Conservation (phyloP, 148 eudicot genomes). For the Nyssa sinensis region DNA sequence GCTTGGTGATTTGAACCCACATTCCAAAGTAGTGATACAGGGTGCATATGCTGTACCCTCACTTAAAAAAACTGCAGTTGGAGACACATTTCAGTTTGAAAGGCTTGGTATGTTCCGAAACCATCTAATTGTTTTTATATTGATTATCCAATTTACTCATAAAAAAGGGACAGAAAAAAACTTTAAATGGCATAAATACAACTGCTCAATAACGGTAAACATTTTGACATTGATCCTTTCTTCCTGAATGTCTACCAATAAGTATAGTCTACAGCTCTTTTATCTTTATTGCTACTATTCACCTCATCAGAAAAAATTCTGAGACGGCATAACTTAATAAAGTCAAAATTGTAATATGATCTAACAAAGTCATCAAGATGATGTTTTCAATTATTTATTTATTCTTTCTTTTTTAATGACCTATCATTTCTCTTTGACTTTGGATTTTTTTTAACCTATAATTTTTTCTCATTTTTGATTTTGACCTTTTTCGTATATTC, state of each 20-base stretch:
- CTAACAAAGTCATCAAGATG: not conserved
- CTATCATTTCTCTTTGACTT: too few species aligned
- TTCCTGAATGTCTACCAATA: not conserved
- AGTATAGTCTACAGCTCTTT: not conserved
- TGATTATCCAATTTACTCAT: not conserved
- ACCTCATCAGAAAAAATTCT: too few species aligned
- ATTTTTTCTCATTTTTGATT: too few species aligned
- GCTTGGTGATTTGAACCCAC: constrained; percentile 80
- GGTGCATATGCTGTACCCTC: constrained; percentile 72
- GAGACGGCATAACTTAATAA: too few species aligned
- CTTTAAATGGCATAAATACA: not conserved
- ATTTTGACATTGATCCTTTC: too few species aligned
- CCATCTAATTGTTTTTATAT: constrained; percentile 2
- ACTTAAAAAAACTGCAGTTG: constrained; percentile 51
- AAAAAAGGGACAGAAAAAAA: not conserved
- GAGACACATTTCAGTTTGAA: constrained; percentile 88
- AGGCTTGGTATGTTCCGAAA: constrained; percentile 59
- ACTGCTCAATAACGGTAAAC: not conserved
- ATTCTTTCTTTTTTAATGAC: not conserved
- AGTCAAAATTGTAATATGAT: too few species aligned
- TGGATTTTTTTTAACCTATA: too few species aligned
- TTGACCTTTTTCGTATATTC: not conserved
- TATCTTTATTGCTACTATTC: too few species aligned
- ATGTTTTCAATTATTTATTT: not conserved
- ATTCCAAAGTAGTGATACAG: constrained; percentile 64